phyloP scores from a whole-genome alignment of 805 yeast genomes.

The Phaffomyces antillensis region DNA sequence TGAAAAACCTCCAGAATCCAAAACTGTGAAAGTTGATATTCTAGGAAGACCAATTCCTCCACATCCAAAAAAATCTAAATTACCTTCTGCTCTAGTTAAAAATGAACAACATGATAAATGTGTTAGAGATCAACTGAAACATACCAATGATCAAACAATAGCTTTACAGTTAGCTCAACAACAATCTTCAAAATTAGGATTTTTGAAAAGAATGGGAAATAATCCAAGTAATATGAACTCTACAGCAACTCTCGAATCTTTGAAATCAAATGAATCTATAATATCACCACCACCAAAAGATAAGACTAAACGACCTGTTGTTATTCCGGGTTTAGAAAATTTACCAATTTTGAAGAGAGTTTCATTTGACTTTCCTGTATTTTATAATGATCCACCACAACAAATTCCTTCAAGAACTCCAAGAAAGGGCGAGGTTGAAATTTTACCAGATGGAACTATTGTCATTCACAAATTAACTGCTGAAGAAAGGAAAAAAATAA shows the following conservation, averaged over 20 bases:
- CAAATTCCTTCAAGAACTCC: conserved; percentile 88
- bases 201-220: conserved; percentile 2
- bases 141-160: conserved; percentile 2
- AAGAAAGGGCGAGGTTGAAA: conserved; percentile 72
- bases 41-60: conserved; percentile 43
- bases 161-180: background rate
- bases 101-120: conserved; percentile 4
- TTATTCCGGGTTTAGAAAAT: conserved; percentile 36
- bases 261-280: background rate
- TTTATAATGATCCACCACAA: conserved; percentile 84
- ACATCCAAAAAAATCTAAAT: conserved; percentile 39
- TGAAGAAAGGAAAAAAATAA: conserved; percentile 42
- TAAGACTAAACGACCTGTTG: background rate
- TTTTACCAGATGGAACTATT: conserved; percentile 45
- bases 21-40: conserved; percentile 24
- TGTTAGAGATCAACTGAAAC: conserved; percentile 1
- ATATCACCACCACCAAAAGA: background rate
- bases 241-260: background rate
- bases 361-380: conserved; percentile 68
- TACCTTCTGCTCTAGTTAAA: conserved; percentile 41
- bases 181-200: conserved; percentile 7
- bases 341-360: conserved; percentile 50
- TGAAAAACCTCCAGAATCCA: background rate
- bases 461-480: conserved; percentile 48
- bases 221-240: too few species aligned